Percentiles rank a stretch among this genome's conserved stretches.
phyloP scores from a whole-genome alignment of 2,329 filamentous ascomycete genomes.

The Magnaporthales sp. region DNA sequence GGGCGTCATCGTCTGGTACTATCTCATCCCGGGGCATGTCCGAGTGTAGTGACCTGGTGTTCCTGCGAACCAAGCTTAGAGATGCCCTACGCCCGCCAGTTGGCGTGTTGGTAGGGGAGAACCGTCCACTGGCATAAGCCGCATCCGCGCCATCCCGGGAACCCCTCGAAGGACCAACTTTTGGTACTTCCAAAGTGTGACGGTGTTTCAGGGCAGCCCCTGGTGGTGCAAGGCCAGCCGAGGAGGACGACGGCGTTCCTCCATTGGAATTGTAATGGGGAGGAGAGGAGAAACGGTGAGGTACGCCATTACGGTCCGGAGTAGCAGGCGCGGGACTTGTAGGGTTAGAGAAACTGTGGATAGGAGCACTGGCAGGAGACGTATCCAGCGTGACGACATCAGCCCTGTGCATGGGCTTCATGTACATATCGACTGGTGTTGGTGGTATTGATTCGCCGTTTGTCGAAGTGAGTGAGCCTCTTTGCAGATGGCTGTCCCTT shows the following conservation, averaged over 20 bases:
- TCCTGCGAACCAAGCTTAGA: constrained; percentile 70
- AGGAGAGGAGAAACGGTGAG: constrained; percentile 58
- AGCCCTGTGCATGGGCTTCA: constrained; percentile 18
- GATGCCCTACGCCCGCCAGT: constrained; percentile 65
- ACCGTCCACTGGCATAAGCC: constrained; percentile 65
- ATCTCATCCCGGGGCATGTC: constrained; percentile 79
- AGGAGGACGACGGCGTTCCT: constrained; percentile 32
- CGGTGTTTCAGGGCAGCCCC: constrained; percentile 63
- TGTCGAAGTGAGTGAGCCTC: constrained; percentile 24
- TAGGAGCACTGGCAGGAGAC: constrained; percentile 11
- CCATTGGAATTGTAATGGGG: constrained; percentile 40
- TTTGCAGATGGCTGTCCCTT: constrained; percentile 20
- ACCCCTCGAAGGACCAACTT: constrained; percentile 47
- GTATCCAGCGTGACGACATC: constrained; percentile 18
- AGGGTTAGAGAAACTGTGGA: constrained; percentile 7
- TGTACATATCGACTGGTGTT: constrained; percentile 21
- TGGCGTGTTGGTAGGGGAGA: constrained; percentile 59
- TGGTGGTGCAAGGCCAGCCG: constrained; percentile 35
- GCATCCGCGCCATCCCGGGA: constrained; percentile 67
- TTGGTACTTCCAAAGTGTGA: constrained; percentile 83
- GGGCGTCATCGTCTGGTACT: constrained; percentile 79
- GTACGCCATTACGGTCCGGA: constrained; percentile 16
- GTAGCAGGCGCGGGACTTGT: constrained; percentile 10
- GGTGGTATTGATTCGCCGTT: constrained; percentile 21
- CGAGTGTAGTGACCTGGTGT: constrained; percentile 77